These are phyloP conservation scores for Celoporthe dispersa DNA, from an alignment of 2,329 filamentous ascomycete species.

Conservation along the genomic window DNA sequence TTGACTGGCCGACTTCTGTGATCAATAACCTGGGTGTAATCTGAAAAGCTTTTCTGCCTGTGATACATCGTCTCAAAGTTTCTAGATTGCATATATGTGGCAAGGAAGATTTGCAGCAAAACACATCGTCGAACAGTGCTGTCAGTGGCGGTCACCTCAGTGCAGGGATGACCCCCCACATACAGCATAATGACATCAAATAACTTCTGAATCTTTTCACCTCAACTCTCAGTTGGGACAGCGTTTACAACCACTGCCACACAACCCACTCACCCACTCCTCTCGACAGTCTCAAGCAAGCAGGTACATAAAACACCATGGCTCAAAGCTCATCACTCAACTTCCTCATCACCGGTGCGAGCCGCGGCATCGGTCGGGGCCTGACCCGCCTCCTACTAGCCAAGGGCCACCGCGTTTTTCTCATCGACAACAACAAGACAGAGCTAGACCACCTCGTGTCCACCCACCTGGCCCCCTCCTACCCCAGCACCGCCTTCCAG, in stretches of 20 bases:
- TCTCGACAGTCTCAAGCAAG: background rate
- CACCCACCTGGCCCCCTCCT: conserved; percentile 31
- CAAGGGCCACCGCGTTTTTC: conserved; percentile 45
- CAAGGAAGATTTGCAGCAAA: background rate
- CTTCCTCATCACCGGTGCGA: conserved; percentile 64
- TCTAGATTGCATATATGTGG: background rate
- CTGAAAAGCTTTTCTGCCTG: background rate
- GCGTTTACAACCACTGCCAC: background rate
- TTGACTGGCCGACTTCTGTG: background rate
- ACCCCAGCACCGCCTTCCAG: conserved; percentile 31
- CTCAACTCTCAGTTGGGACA: background rate
- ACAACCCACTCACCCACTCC: background rate
- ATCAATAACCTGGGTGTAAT: background rate
- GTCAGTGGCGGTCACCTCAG: background rate
- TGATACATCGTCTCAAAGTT: too few species aligned
- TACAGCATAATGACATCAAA: conserved; percentile 4
- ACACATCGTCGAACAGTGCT: background rate
- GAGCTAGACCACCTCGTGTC: conserved; percentile 44
- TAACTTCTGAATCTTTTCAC: background rate
- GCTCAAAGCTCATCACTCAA: conserved; percentile 17
- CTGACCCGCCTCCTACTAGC: conserved; percentile 55
- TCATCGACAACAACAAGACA: conserved; percentile 43
- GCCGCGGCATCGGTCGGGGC: conserved; percentile 68
- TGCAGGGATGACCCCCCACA: background rate
- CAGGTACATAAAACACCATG: background rate